Evolutionary conservation across 306 rosid species (phyloP), one percentile per base, ranked within the genome.

Genomic region (Vigna trinervia): DNA sequence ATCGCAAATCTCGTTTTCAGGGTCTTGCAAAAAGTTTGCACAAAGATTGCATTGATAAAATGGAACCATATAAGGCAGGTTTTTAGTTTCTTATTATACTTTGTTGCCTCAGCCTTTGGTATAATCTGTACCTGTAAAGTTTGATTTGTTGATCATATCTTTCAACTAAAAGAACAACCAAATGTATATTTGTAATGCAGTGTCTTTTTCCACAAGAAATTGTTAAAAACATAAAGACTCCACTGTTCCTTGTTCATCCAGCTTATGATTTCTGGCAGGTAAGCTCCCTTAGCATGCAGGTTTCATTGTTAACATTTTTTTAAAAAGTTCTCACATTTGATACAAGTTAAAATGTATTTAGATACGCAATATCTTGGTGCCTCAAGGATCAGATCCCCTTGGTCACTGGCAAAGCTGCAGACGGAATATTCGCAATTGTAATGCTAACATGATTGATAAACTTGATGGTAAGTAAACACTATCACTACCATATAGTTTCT

Each of bases 191-290:
- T 79, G 75, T 59, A 75, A 68, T 73, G 81, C 96, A 95, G 99
- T 95, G 99, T 81, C 76, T 95, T 67, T 95, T 95, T 84, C 91
- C 97, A 46, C 90, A 67, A 65, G 88, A 92, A 86, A 84, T 95
- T 73, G 79, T 89, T 69, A 92, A 86, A 73, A 77, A 69, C 73
- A 75, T 86, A 46, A 79, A 71, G 78, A 89, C 97, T 70, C 92
- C 99, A 20, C 69, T 92, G 82, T 95, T 95, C 85, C 88, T 95
- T 80, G 97, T 92, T 86, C 89, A 92, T 80, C 91, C 97, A 75
- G 97, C 91, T 58, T 95, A 92, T 78, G 97, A 95, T 79, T 90
- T 88, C 78, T 95, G 97, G 99, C 97, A 95, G 97, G 99, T 89
- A 78, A 77, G 41, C 77, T 76, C 81, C 71, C 76, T 69, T 14